Base-by-base conservation (phyloP, 2,329 filamentous ascomycete species). In the Emergomyces orientalis region DNA sequence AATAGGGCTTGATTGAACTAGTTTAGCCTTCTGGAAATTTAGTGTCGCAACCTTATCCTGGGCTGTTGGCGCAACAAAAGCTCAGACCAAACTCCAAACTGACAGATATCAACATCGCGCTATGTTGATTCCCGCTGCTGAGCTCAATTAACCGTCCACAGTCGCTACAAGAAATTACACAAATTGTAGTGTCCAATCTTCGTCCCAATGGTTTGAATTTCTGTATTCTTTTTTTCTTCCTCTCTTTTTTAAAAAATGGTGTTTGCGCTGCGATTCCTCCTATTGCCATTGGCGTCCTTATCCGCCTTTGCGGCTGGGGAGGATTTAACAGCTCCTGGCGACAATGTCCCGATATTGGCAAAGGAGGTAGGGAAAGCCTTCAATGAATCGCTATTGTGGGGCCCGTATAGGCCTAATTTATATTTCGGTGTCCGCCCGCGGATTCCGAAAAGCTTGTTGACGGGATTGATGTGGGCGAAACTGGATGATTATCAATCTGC, bases 381-480 rank as follows among this genome's bases (percentile, higher is more conserved):
- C 68, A 96, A 97, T 75, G 84, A 95, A 71, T 93, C 88, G 71
- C 81, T 99, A 69, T 82, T 97, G 79, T 99, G 94, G 94, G 94
- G 94, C 0, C 91, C 94, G 1, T 99, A 97, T 78, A 86, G 90
- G 69, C 89, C 93, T 0, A 97, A 97, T 71, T 77, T 97, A 54
- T 97, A 97, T 77, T 97, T 97, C 79, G 93, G 93, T 1, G 84
- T 96, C 43, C 84, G 90, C 25, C 90, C 93, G 55, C 84, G 91
- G 63, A 81, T 93, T 59, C 88, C 92, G 0, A 86, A 92, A 73
- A 92, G 90, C 69, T 75, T 97, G 68, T 86, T 88, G 76, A 86
- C 90, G 1, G 91, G 89, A 0, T 80, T 99, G 72, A 85, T 97
- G 79, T 99, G 94, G 94, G 86, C 87, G 5, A 88, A 88, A 69